A percentile compares a stretch with the other conserved stretches of the same genome.
Evolutionary conservation across 305 asterid genomes (phyloP).

Genomic region (Fraxinus sp.): DNA sequence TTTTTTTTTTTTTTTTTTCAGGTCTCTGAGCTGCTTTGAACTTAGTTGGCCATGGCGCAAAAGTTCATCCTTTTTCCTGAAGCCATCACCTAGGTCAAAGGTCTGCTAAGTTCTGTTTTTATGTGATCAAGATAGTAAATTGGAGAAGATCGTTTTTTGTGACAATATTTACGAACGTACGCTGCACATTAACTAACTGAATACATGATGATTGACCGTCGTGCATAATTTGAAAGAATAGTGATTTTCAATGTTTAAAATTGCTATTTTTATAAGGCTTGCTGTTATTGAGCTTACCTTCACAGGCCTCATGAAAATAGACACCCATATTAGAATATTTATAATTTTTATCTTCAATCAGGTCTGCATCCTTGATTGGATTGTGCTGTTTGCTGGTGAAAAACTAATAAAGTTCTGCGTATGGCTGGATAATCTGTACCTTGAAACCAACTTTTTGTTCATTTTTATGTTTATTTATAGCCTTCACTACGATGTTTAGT

Average conservation of each 20-base stretch:
- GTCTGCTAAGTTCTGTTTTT: slow-evolving; percentile 31
- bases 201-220: not conserved
- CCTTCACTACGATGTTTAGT: not conserved
- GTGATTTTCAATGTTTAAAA: not conserved
- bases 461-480: not conserved
- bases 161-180: not conserved
- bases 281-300: not conserved
- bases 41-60: slow-evolving; percentile 98
- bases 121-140: not conserved
- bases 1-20: slow-evolving; percentile 34
- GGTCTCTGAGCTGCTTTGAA: slow-evolving; percentile 91
- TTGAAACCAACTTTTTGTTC: not conserved
- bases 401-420: not conserved
- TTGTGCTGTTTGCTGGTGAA: not conserved
- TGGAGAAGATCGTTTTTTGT: slow-evolving; percentile 10
- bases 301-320: slow-evolving; percentile 5
- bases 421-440: not conserved
- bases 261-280: slow-evolving; percentile 1
- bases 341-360: not conserved
- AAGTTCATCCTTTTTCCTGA: slow-evolving; percentile 60
- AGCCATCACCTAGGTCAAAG: slow-evolving; percentile 86
- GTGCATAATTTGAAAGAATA: not conserved
- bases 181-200: slow-evolving; percentile 5
- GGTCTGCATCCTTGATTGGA: not conserved
- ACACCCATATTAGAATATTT: not conserved